Base-by-base conservation (phyloP, 2,329 filamentous ascomycete species). In the Alternaria conjuncta region DNA sequence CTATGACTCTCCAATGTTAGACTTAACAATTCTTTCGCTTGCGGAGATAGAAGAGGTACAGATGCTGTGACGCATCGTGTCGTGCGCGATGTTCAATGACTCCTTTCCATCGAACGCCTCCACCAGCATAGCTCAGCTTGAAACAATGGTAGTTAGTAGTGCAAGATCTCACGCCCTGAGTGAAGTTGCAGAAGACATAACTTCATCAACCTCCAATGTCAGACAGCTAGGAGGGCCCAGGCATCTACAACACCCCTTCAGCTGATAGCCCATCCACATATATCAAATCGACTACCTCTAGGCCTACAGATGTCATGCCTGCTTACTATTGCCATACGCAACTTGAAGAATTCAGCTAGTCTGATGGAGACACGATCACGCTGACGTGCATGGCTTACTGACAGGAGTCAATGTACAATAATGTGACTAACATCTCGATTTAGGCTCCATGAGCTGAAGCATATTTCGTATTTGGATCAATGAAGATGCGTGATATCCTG, bases 271-370 rank as follows among this genome's bases (percentile, higher is more conserved):
- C n/a, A n/a, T n/a, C n/a, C n/a, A n/a, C n/a, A n/a, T 36, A 9
- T 0, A 41, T 5, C 32, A 4, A 9, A 0, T 5, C n/a, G 32
- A n/a, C 8, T 41, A 41, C 32, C 32, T 41, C 15, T 15, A 0
- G 7, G 32, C 32, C 15, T 41, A n/a, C 8, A 3, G 15, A n/a
- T n/a, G 8, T 41, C 8, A 0, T 41, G 15, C 15, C 8, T 2
- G 8, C 8, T n/a, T 15, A 41, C 32, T 41, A 4, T 0, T n/a
- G 7, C 15, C 8, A 9, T 4, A 36, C 32, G 7, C 7, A 2
- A n/a, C 7, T n/a, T 36, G 15, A 9, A n/a, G 3, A n/a, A 9
- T 36, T n/a, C 8, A 4, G 1, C 2, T 3, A 1, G 3, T 10
- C 4, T 9, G 15, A 36, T 36, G 3, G 32, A 36, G 1, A 4